phyloP scores from a whole-genome alignment of 2,329 filamentous ascomycete species.

The Talaromyces funiculosus region DNA sequence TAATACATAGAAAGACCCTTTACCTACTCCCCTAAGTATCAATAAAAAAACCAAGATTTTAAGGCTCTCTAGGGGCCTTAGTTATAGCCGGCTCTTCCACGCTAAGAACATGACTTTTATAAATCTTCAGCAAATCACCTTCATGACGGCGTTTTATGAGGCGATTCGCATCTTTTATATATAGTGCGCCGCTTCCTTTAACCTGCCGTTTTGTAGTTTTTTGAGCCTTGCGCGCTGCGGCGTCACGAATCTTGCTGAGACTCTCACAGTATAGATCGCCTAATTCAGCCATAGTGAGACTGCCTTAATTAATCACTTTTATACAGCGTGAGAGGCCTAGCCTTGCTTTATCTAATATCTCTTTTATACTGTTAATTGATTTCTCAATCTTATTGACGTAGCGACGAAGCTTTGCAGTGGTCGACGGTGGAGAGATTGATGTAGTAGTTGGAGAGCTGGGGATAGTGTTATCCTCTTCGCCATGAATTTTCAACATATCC shows the following conservation, averaged over 20 bases:
- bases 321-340: background rate
- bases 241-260: background rate
- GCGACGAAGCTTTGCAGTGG: background rate
- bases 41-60: background rate
- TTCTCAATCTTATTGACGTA: conserved; percentile 1
- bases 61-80: background rate
- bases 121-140: background rate
- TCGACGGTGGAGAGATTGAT: background rate
- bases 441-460: background rate
- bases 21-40: background rate
- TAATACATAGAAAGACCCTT: background rate
- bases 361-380: background rate
- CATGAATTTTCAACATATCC: background rate
- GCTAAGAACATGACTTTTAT: background rate
- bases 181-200: background rate
- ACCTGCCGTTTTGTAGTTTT: background rate
- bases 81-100: too few relatives aligned
- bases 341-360: background rate
- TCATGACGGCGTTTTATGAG: background rate
- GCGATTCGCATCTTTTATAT: background rate
- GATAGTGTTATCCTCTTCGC: background rate
- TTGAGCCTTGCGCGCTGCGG: background rate
- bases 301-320: background rate
- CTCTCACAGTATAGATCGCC: background rate
- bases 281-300: background rate